A percentile compares a stretch with the other conserved stretches of the same genome.
These are phyloP conservation scores for Didymella segeticola DNA, from an alignment of 2,329 filamentous ascomycete genomes.

Conservation along the genomic window DNA sequence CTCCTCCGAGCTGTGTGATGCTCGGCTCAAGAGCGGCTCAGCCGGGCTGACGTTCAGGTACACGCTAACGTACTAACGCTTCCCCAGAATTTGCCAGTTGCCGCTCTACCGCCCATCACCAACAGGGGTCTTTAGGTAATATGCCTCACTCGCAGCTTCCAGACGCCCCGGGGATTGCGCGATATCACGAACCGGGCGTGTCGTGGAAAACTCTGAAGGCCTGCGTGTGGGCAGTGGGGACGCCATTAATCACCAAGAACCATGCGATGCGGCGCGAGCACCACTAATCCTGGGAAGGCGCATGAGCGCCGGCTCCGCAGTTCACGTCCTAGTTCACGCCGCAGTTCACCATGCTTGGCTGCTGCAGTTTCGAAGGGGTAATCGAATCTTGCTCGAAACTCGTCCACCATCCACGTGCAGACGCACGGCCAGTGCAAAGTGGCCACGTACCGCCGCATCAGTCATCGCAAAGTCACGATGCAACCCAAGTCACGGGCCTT, in stretches of 20 bases:
- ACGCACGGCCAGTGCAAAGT: background rate
- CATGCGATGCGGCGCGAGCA: background rate
- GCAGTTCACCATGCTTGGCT: conserved; percentile 43
- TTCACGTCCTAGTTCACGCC: conserved; percentile 15
- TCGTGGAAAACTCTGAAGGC: conserved; percentile 8
- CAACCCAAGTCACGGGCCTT: background rate
- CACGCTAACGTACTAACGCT: conserved; percentile 14
- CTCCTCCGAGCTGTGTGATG: conserved; percentile 4
- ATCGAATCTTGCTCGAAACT: conserved; percentile 4
- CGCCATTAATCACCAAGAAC: conserved; percentile 5
- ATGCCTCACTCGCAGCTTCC: conserved; percentile 19
- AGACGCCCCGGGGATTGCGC: conserved; percentile 6
- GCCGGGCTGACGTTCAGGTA: background rate
- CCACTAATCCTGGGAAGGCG: background rate
- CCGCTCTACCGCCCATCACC: conserved; percentile 9
- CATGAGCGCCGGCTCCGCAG: conserved; percentile 19
- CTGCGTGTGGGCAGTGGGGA: conserved; percentile 4
- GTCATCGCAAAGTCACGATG: conserved; percentile 12
- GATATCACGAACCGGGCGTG: conserved; percentile 21
- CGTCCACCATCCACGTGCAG: background rate
- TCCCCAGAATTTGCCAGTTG: conserved; percentile 24
- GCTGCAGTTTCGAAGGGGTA: conserved; percentile 13
- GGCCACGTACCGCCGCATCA: conserved; percentile 20
- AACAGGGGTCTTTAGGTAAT: conserved; percentile 38
- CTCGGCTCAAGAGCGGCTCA: background rate